phyloP scores from a whole-genome alignment of 1,139 yeast species.

The Lizanozyma gosingica region DNA sequence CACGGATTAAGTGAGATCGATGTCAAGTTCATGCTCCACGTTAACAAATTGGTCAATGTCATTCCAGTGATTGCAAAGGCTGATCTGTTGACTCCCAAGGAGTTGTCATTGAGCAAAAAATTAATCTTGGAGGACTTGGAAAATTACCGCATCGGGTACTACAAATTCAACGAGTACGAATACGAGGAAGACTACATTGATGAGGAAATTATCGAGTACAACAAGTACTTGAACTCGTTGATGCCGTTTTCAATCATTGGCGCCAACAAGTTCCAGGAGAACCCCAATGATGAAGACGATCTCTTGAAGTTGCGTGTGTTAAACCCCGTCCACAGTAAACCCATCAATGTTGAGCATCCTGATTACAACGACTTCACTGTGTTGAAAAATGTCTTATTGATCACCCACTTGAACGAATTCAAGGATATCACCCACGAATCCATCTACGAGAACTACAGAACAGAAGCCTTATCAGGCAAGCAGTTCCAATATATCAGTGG shows the following conservation, averaged over 20 bases:
- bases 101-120: constrained; percentile 27
- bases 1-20: constrained; percentile 39
- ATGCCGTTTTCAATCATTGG: constrained; percentile 37
- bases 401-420: constrained; percentile 72
- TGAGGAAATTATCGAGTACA: constrained; percentile 41
- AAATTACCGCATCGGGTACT: constrained; percentile 31
- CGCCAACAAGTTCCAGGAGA: constrained; percentile 33
- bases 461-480: constrained; percentile 47
- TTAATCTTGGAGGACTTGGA: constrained; percentile 36
- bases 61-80: constrained; percentile 37
- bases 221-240: constrained; percentile 34
- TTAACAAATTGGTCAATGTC: constrained; percentile 33
- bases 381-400: constrained; percentile 57
- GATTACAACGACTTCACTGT: constrained; percentile 55
- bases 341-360: constrained; percentile 48
- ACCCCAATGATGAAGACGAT: constrained; percentile 23
- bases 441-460: constrained; percentile 64
- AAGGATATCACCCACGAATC: constrained; percentile 61
- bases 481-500: constrained; percentile 30
- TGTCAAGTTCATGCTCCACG: constrained; percentile 30
- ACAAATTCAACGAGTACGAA: constrained; percentile 41
- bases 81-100: constrained; percentile 31
- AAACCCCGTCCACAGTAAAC: constrained; percentile 26
- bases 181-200: constrained; percentile 40
- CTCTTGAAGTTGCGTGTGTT: constrained; percentile 30